Evolutionary conservation across 176 grass and related monocot species (phyloP).

Genomic region (Lolium rigidum): DNA sequence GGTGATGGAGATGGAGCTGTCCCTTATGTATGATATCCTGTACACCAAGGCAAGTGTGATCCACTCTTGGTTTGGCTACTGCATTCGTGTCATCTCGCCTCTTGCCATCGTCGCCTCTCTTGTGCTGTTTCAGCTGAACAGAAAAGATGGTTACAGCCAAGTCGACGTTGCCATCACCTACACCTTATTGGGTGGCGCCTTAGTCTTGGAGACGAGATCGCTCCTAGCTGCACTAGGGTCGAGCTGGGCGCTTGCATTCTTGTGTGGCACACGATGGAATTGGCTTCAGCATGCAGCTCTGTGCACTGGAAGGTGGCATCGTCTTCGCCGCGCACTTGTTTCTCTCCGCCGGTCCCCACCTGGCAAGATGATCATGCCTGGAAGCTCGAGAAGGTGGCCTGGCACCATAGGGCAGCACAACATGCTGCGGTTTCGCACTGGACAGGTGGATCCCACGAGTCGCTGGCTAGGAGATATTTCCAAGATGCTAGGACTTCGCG

Average conservation of each 20-base stretch:
- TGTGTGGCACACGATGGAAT: conserved; percentile 25
- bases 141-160: not conserved
- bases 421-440: conserved; percentile 33
- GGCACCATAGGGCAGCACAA: conserved; percentile 52
- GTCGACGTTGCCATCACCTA: conserved; percentile 53
- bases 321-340: not conserved
- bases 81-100: conserved; percentile 22
- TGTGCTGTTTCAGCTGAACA: not conserved
- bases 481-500: too few species aligned
- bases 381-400: conserved; percentile 39
- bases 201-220: not conserved
- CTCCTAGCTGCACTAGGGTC: not conserved
- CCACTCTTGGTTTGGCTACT: conserved; percentile 12
- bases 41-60: conserved; percentile 45
- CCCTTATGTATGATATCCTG: conserved; percentile 40
- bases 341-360: not conserved
- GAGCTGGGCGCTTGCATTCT: conserved; percentile 22
- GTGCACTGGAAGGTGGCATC: conserved; percentile 23
- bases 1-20: conserved; percentile 34
- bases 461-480: not conserved
- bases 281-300: conserved; percentile 20
- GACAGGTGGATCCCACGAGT: not conserved
- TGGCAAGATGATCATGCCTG: not conserved
- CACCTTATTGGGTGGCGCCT: conserved; percentile 46
- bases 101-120: not conserved